phyloP scores from a whole-genome alignment of 805 yeast species.

The Citeromyces matritensis region DNA sequence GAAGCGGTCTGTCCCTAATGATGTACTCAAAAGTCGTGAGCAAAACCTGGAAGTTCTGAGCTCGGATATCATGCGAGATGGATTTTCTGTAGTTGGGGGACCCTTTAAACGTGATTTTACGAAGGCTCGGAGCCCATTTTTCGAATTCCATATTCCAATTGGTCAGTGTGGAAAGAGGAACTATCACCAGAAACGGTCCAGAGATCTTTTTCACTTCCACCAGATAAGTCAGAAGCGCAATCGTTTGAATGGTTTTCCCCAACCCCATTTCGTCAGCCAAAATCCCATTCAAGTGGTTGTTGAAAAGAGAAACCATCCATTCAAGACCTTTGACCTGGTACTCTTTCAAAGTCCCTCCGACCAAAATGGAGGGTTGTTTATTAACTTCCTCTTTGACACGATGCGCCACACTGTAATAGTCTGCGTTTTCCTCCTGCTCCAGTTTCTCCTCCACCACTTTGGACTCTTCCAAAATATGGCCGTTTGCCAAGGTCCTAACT shows the following conservation, averaged over 20 bases:
- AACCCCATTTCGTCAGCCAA: slow-evolving; percentile 58
- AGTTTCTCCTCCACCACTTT: slow-evolving; percentile 20
- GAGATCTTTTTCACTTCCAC: slow-evolving; percentile 49
- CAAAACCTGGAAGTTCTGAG: slow-evolving; percentile 61
- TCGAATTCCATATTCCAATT: slow-evolving; percentile 81
- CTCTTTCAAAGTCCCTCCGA: slow-evolving; percentile 71
- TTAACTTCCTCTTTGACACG: slow-evolving; percentile 49
- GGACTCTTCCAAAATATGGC: slow-evolving; percentile 14
- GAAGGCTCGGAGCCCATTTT: slow-evolving; percentile 76
- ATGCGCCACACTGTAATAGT: slow-evolving; percentile 76
- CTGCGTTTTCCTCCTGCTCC: slow-evolving; percentile 50
- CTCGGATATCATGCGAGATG: slow-evolving; percentile 46
- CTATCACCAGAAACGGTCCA: slow-evolving; percentile 67
- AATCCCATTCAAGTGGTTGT: slow-evolving; percentile 47
- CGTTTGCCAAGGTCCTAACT: slow-evolving; percentile 5
- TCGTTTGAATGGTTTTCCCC: slow-evolving; percentile 64
- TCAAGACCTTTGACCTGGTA: slow-evolving; percentile 54
- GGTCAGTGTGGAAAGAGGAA: slow-evolving; percentile 71
- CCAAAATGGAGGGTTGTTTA: slow-evolving; percentile 52
- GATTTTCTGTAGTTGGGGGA: slow-evolving; percentile 57
- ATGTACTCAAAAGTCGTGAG: slow-evolving; percentile 75
- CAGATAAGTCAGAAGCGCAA: slow-evolving; percentile 58
- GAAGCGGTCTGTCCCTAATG: slow-evolving; percentile 58
- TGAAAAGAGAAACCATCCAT: slow-evolving; percentile 53
- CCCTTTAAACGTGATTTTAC: slow-evolving; percentile 64